Evolutionary conservation across 192 early-diverging fungal species (phyloP), one percentile per base, ranked within the genome.

Genomic region (Kappamyces sp.): DNA sequence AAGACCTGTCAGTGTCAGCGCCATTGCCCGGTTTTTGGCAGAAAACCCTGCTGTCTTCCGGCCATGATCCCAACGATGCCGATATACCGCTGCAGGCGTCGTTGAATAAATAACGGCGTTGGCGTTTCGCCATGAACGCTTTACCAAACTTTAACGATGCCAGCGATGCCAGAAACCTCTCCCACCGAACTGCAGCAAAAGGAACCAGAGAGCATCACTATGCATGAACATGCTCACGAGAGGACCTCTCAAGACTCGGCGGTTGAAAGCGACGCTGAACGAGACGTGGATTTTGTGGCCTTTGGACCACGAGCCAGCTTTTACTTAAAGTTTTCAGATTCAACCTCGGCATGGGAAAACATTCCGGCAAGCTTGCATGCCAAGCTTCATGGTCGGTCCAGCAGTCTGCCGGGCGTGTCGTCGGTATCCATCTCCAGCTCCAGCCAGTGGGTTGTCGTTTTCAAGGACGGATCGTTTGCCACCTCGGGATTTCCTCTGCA

Each of bases 381-480:
- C 39, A 71, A 71, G 51, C 64, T 71, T 5, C 62, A 47, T 35
- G 53, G 40, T 12, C 64, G 69, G 38, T 32, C 51, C n/a, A 49
- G 39, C 10, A 49, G 52, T 32, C 60, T 71, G 3, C 69, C 69
- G 7, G 51, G 60, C 9, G 63, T 71, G 6, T 60, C 55, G 9
- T 55, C 53, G 8, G 10, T 71, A 44, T 39, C 59, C 9, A 66
- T 71, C 42, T 52, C 62, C 3, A 55, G 58, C 3, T 53, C 48
- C 57, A 60, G 59, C 32, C 48, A 66, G 31, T 71, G 69, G 69
- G 50, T 71, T 36, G 48, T 60, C 8, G 50, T 61, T 5, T 71
- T 71, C 46, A 47, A 58, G 37, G 69, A 71, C 44, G 69, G 69
- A 10, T 47, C 40, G 33, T 60, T 71, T 63, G 69, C 69, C 31